A percentile compares a stretch with the other conserved stretches of the same genome.
phyloP scores from a whole-genome alignment of 441 rosid species.

The Theobroma grandiflorum region DNA sequence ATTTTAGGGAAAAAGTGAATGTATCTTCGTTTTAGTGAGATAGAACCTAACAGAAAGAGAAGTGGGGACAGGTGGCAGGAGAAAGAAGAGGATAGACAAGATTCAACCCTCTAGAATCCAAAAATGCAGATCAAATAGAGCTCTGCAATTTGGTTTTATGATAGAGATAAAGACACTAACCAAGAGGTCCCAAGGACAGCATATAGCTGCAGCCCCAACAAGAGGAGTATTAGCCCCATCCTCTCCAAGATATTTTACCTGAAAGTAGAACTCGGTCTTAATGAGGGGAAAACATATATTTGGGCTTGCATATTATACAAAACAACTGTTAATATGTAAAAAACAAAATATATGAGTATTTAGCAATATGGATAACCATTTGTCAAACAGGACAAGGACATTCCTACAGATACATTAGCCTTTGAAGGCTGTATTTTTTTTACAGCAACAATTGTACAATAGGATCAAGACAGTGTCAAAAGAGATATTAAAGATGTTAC shows the following conservation, averaged over 20 bases:
- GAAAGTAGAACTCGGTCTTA: constrained; percentile 10
- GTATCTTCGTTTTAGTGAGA: constrained; percentile 1
- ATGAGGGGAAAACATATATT: neutral
- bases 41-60: neutral
- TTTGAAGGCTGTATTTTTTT: neutral
- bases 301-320: constrained; percentile 9
- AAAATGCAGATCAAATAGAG: constrained; percentile 10
- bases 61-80: neutral
- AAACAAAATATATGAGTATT: neutral
- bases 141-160: neutral
- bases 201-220: constrained; percentile 80
- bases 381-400: neutral
- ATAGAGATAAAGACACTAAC: constrained; percentile 45
- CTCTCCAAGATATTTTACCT: constrained; percentile 97
- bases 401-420: constrained; percentile 16
- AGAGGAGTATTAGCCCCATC: constrained; percentile 69
- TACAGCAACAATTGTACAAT: neutral
- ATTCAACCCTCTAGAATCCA: neutral
- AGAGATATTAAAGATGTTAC: neutral
- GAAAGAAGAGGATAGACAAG: neutral
- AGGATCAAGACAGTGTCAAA: neutral
- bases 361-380: neutral
- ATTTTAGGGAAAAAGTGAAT: neutral
- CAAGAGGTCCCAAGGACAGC: constrained; percentile 96
- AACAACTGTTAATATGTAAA: neutral